These are phyloP conservation scores for Daldinia sp. DNA, from an alignment of 2,329 filamentous ascomycete genomes.

Conservation along the genomic window DNA sequence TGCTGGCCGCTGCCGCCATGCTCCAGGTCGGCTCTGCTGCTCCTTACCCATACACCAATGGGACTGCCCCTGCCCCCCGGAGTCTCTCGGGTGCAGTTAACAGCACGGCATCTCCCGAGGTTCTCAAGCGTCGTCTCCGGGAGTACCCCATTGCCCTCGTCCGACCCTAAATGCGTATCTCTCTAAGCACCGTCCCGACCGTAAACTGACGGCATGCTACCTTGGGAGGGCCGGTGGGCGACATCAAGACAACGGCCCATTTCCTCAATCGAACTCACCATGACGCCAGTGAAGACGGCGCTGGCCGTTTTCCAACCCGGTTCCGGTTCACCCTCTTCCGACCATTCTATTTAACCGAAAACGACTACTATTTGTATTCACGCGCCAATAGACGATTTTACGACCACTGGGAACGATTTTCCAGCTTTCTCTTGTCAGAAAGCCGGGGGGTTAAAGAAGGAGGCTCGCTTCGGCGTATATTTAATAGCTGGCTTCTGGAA, in stretches of 20 bases:
- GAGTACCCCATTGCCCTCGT: slow-evolving; percentile 41
- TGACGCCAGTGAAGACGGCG: not conserved
- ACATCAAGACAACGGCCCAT: slow-evolving; percentile 19
- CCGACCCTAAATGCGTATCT: slow-evolving; percentile 34
- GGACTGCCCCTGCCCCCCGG: slow-evolving; percentile 25
- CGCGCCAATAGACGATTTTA: slow-evolving; percentile 36
- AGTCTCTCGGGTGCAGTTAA: slow-evolving; percentile 20
- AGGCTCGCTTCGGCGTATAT: slow-evolving; percentile 29
- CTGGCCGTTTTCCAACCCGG: not conserved
- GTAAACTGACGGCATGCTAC: slow-evolving; percentile 5
- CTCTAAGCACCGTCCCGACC: not conserved
- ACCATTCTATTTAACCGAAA: slow-evolving; percentile 5
- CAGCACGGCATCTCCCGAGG: slow-evolving; percentile 23
- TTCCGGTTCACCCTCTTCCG: slow-evolving; percentile 1
- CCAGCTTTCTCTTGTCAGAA: slow-evolving; percentile 13
- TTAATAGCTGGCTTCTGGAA: slow-evolving; percentile 24
- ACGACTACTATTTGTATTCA: slow-evolving; percentile 30
- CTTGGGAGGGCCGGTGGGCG: slow-evolving; percentile 9
- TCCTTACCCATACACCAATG: slow-evolving; percentile 37
- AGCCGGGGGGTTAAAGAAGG: slow-evolving; percentile 15
- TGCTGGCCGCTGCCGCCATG: slow-evolving; percentile 42
- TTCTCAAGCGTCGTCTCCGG: slow-evolving; percentile 36
- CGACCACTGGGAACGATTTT: slow-evolving; percentile 27
- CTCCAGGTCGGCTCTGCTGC: slow-evolving; percentile 41
- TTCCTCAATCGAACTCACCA: slow-evolving; percentile 1